Percentiles rank a stretch among this genome's conserved stretches.
phyloP scores from a whole-genome alignment of 257 asterid genomes.

The Primulina eburnea region DNA sequence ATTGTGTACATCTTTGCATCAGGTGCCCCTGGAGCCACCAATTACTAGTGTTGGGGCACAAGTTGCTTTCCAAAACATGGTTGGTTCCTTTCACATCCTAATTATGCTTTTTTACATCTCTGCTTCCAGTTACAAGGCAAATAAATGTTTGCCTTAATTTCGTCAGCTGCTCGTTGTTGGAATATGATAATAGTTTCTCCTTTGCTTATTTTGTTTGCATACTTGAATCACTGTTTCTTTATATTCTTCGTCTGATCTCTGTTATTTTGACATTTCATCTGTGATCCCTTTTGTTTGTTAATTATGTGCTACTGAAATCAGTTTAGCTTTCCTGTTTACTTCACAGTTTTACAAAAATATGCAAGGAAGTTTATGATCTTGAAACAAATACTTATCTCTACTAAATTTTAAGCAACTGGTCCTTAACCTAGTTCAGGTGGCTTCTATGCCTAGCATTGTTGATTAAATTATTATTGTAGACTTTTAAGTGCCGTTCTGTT shows the following conservation, averaged over 20 bases:
- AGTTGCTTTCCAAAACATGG: slow-evolving; percentile 62
- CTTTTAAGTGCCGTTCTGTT: neutral
- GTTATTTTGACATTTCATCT: neutral
- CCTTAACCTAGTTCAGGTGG: slow-evolving; percentile 10
- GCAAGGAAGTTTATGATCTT: too few species aligned
- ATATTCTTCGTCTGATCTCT: slow-evolving; percentile 4
- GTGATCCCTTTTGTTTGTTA: slow-evolving; percentile 9
- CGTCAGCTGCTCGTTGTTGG: neutral
- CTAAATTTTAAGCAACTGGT: too few species aligned
- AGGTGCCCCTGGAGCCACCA: slow-evolving; percentile 63
- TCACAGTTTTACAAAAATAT: neutral
- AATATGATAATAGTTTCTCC: neutral
- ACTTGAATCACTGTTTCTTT: slow-evolving; percentile 2
- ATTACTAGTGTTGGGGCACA: slow-evolving; percentile 47
- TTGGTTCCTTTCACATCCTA: slow-evolving; percentile 36
- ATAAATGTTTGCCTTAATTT: neutral
- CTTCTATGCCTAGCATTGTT: slow-evolving; percentile 7
- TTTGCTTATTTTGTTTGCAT: slow-evolving; percentile 7
- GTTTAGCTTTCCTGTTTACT: neutral
- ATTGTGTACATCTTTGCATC: slow-evolving; percentile 26
- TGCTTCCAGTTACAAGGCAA: slow-evolving; percentile 1
- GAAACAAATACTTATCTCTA: too few species aligned
- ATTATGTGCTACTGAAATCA: neutral
- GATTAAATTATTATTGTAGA: neutral
- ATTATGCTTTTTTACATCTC: slow-evolving; percentile 22